These are phyloP conservation scores for Chlorella sp. DNA, from an alignment of 139 green algal genomes.

Conservation along the genomic window DNA sequence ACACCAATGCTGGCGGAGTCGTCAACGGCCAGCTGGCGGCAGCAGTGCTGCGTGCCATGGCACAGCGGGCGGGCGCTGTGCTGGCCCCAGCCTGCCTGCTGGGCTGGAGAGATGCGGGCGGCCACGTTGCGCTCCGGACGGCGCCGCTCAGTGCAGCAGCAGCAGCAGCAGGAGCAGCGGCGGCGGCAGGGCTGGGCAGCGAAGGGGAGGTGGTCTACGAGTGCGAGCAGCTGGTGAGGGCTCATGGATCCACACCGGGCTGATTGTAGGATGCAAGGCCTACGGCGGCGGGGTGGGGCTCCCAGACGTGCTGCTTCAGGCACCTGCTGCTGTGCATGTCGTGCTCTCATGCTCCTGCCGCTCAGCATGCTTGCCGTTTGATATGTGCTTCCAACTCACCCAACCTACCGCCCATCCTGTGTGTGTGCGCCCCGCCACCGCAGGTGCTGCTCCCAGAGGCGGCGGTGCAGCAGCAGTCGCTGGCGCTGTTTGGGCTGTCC, in stretches of 20 bases:
- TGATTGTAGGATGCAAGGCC: too few species aligned
- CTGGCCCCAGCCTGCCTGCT: slow-evolving; percentile 1
- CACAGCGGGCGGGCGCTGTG: not conserved
- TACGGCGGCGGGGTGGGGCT: too few species aligned
- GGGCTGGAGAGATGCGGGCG: slow-evolving; percentile 26
- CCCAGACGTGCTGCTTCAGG: too few species aligned
- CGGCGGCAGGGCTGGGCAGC: not conserved
- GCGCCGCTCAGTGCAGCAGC: not conserved
- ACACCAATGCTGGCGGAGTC: slow-evolving; percentile 2
- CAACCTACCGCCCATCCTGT: too few species aligned
- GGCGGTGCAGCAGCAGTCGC: not conserved
- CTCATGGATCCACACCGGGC: too few species aligned
- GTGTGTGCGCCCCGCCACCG: too few species aligned
- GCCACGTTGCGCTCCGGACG: slow-evolving; percentile 19
- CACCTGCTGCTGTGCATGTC: too few species aligned
- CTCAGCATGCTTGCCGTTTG: too few species aligned
- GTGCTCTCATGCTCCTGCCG: too few species aligned
- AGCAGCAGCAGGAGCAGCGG: not conserved
- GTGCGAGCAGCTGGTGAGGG: slow-evolving; percentile 5
- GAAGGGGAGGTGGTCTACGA: not conserved
- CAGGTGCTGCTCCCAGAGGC: slow-evolving; percentile 28
- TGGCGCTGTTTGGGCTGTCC: slow-evolving; percentile 13
- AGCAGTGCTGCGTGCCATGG: slow-evolving; percentile 12
- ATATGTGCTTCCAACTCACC: too few species aligned
- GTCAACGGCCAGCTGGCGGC: slow-evolving; percentile 12